Conservation (phyloP, 805 yeast species). For the Myxozyma geophila region DNA sequence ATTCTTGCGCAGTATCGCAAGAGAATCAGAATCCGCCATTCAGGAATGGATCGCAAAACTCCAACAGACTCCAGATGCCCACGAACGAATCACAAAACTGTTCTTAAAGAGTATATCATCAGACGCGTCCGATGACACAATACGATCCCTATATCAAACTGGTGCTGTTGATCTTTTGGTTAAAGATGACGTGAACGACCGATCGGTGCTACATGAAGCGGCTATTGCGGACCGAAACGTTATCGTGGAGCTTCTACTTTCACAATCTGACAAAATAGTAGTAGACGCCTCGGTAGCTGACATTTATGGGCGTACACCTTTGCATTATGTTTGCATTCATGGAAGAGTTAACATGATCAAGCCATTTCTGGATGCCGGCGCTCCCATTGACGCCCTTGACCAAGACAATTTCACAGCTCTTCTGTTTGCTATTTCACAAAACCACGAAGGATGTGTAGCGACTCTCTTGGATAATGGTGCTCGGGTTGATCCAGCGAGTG, state of each 20-base stretch:
- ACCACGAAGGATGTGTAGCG: constrained; percentile 60
- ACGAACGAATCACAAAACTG: constrained; percentile 64
- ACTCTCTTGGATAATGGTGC: constrained; percentile 57
- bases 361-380: constrained; percentile 49
- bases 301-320: constrained; percentile 69
- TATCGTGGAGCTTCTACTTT: constrained; percentile 44
- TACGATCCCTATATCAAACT: constrained; percentile 54
- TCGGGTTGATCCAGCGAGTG: constrained; percentile 46
- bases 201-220: constrained; percentile 76
- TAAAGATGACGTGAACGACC: constrained; percentile 72
- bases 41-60: constrained; percentile 53
- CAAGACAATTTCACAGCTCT: constrained; percentile 70
- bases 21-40: constrained; percentile 48
- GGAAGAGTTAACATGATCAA: constrained; percentile 53
- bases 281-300: constrained; percentile 44
- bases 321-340: constrained; percentile 79
- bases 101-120: constrained; percentile 70
- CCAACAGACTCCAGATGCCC: constrained; percentile 48
- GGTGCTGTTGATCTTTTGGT: constrained; percentile 64
- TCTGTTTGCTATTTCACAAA: constrained; percentile 73
- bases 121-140: constrained; percentile 65
- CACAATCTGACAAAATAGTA: constrained; percentile 12
- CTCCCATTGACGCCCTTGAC: constrained; percentile 46
- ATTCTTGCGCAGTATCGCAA: constrained; percentile 23
- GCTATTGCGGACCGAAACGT: constrained; percentile 44